phyloP scores from a whole-genome alignment of 257 asterid genomes.

The Nicotiana obtusifolia region DNA sequence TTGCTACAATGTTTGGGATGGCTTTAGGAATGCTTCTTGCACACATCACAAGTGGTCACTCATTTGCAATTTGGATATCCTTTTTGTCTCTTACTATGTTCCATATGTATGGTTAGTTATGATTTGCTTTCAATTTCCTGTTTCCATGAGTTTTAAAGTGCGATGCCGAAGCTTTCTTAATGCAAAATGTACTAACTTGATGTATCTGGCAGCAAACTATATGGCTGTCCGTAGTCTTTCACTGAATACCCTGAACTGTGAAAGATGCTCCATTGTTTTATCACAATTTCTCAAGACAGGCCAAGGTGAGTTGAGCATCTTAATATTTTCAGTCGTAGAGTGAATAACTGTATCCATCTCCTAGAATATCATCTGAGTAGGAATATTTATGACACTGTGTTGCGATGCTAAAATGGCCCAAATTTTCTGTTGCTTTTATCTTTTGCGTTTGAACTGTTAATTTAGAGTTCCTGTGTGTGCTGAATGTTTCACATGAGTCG shows the following conservation, averaged over 20 bases:
- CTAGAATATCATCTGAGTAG: background rate
- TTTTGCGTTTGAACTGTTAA: background rate
- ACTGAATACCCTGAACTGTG: slow-evolving; percentile 65
- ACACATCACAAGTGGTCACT: slow-evolving; percentile 68
- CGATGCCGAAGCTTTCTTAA: slow-evolving; percentile 15
- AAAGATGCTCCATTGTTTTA: slow-evolving; percentile 73
- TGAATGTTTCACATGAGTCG: background rate
- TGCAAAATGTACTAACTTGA: slow-evolving; percentile 11
- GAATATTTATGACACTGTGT: background rate
- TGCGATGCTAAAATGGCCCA: background rate
- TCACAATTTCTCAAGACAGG: slow-evolving; percentile 64
- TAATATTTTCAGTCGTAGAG: background rate
- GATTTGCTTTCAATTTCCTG: slow-evolving; percentile 22
- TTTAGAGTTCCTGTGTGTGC: background rate
- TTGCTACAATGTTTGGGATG: slow-evolving; percentile 98
- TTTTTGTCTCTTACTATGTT: slow-evolving; percentile 88
- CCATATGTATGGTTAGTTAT: slow-evolving; percentile 99
- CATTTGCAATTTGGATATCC: slow-evolving; percentile 73
- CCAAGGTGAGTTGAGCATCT: slow-evolving; percentile 51
- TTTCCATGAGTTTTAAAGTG: background rate
- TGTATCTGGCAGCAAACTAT: slow-evolving; percentile 65
- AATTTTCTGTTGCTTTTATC: background rate
- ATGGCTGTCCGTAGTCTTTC: slow-evolving; percentile 88
- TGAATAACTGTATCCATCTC: background rate
- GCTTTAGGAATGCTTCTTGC: slow-evolving; percentile 95